phyloP scores from a whole-genome alignment of 208 protist genomes.

The Tritrichomonas musculus region DNA sequence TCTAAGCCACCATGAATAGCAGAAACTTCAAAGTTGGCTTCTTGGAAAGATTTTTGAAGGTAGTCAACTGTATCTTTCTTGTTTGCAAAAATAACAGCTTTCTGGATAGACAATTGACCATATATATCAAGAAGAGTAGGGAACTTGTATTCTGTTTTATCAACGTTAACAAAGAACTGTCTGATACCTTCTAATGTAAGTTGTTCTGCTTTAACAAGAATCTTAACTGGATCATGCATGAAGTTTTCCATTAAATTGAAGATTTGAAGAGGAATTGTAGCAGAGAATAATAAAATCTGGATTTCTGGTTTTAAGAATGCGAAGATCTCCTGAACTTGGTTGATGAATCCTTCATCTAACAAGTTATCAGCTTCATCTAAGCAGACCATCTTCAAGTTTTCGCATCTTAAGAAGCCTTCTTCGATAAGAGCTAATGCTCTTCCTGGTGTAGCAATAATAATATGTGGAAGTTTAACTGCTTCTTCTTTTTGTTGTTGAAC shows the following conservation, averaged over 20 bases:
- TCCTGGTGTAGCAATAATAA: slow-evolving; percentile 92
- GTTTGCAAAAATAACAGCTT: slow-evolving; percentile 98
- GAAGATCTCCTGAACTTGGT: slow-evolving; percentile 79
- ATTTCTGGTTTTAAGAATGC: background rate
- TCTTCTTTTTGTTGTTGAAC: slow-evolving; percentile 86
- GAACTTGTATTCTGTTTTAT: slow-evolving; percentile 96
- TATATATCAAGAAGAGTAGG: slow-evolving; percentile 97
- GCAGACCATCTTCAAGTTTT: slow-evolving; percentile 80
- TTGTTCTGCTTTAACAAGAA: slow-evolving; percentile 95
- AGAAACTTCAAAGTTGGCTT: slow-evolving; percentile 83
- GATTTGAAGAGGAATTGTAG: slow-evolving; percentile 95
- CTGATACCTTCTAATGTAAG: slow-evolving; percentile 66
- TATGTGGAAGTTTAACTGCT: slow-evolving; percentile 69
- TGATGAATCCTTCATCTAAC: slow-evolving; percentile 80
- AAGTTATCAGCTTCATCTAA: slow-evolving; percentile 99
- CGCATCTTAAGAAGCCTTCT: slow-evolving; percentile 59
- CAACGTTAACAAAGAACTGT: slow-evolving; percentile 94
- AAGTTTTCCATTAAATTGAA: slow-evolving; percentile 95
- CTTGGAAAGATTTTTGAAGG: slow-evolving; percentile 85
- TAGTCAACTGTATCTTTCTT: slow-evolving; percentile 94
- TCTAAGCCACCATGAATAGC: slow-evolving; percentile 89
- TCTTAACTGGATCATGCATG: slow-evolving; percentile 93
- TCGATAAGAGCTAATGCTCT: slow-evolving; percentile 94
- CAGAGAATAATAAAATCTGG: slow-evolving; percentile 87
- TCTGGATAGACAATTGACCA: slow-evolving; percentile 90